phyloP scores from a whole-genome alignment of 2,329 filamentous ascomycete species.

The Ilyonectria destructans region DNA sequence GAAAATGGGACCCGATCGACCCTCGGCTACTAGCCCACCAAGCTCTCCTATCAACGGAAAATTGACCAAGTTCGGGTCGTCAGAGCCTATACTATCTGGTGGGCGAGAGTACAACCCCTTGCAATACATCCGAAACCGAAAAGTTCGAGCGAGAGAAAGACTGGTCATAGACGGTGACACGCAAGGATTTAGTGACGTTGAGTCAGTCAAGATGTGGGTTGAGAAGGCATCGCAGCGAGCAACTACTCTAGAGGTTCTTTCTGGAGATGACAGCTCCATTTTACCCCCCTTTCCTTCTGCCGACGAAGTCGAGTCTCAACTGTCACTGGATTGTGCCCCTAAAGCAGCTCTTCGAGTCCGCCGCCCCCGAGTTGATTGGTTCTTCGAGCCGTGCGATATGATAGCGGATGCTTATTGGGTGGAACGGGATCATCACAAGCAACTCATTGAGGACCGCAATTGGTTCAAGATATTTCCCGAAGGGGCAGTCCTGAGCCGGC shows the following conservation, averaged over 20 bases:
- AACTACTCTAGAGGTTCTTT: conserved; percentile 46
- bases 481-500: conserved; percentile 48
- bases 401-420: conserved; percentile 94
- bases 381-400: conserved; percentile 86
- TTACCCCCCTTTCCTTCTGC: conserved; percentile 66
- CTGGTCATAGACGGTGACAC: conserved; percentile 81
- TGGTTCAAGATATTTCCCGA: conserved; percentile 81
- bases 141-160: conserved; percentile 85
- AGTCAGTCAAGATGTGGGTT: conserved; percentile 83
- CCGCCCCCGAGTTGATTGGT: conserved; percentile 88
- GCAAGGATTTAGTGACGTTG: conserved; percentile 84
- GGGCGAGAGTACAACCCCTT: conserved; percentile 91
- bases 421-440: conserved; percentile 86
- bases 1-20: conserved; percentile 60
- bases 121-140: conserved; percentile 93
- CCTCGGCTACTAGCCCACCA: conserved; percentile 60
- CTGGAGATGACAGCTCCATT: conserved; percentile 42
- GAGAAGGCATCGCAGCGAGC: conserved; percentile 70
- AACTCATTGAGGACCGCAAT: conserved; percentile 84
- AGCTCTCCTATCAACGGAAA: conserved; percentile 57
- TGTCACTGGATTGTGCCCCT: conserved; percentile 61
- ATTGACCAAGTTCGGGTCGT: conserved; percentile 48
- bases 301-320: conserved; percentile 61
- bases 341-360: conserved; percentile 72
- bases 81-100: conserved; percentile 58